Percentiles rank a stretch among this genome's conserved stretches.
Conservation (phyloP, 805 yeast genomes). For the Ogataea zsoltii region DNA sequence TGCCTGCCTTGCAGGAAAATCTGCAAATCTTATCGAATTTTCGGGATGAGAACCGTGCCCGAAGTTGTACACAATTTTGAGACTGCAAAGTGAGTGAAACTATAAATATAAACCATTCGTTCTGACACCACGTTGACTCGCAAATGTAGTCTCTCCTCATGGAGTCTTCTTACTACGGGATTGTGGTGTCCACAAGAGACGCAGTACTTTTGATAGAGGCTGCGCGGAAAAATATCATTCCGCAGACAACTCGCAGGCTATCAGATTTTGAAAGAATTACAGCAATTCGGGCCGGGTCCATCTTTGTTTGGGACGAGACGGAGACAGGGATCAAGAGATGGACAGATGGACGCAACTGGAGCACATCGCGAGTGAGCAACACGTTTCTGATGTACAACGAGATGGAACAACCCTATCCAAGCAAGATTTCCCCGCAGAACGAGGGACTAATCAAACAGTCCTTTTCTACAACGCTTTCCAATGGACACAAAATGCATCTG, state of each 20-base stretch:
- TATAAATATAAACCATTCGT: too few species aligned
- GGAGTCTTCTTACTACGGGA: conserved; percentile 38
- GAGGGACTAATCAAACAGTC: conserved; percentile 67
- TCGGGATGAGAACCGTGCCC: too few species aligned
- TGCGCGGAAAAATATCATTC: conserved; percentile 53
- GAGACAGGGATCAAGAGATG: conserved; percentile 73
- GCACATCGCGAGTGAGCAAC: conserved; percentile 69
- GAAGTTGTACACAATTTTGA: too few species aligned
- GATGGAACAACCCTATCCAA: conserved; percentile 43
- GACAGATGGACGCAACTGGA: conserved; percentile 79
- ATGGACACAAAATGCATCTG: conserved; percentile 56
- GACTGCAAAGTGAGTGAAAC: too few species aligned
- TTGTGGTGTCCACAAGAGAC: conserved; percentile 56
- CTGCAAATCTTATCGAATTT: too few species aligned
- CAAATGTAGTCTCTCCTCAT: too few species aligned
- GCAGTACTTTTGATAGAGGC: conserved; percentile 70
- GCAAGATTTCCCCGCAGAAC: conserved; percentile 43
- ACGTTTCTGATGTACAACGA: conserved; percentile 64
- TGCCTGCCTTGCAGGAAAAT: too few species aligned
- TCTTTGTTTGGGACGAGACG: conserved; percentile 72
- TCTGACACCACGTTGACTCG: too few species aligned
- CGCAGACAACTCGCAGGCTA: conserved; percentile 59
- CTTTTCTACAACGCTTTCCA: conserved; percentile 54
- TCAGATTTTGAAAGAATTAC: conserved; percentile 52
- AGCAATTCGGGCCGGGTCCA: conserved; percentile 55